phyloP scores from a whole-genome alignment of 306 rosid species.

The Quercus parvula region DNA sequence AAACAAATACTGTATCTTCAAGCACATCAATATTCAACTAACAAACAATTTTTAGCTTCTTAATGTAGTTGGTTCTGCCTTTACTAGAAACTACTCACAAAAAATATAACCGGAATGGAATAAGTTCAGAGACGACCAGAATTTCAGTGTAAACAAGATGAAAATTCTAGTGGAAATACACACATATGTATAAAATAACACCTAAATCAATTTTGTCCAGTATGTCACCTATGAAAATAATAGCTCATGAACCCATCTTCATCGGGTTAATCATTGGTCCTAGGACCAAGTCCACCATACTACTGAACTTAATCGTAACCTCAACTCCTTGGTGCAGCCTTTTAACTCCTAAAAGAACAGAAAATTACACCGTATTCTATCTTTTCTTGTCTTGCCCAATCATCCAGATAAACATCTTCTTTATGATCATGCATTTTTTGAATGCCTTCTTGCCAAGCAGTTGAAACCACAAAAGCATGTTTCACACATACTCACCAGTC shows the following conservation, averaged over 20 bases:
- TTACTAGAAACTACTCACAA: no score
- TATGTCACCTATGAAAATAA: neutral
- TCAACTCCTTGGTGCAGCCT: neutral
- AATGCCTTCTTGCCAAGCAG: neutral
- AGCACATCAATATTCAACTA: neutral
- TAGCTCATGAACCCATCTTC: neutral
- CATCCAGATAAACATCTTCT: neutral
- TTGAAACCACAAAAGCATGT: neutral
- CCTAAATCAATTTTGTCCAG: neutral
- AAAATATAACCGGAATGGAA: neutral
- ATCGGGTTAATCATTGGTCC: neutral
- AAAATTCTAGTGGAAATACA: neutral
- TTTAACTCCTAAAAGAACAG: neutral
- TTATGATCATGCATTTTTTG: neutral
- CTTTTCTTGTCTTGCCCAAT: neutral
- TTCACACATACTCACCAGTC: neutral
- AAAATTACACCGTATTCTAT: neutral
- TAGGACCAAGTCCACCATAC: neutral
- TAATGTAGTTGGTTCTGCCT: no score
- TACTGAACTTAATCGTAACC: neutral
- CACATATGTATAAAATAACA: neutral
- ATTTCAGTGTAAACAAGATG: neutral
- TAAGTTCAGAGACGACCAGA: neutral
- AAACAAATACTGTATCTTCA: neutral
- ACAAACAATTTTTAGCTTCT: no score